Evolutionary conservation across 495 filamentous ascomycete genomes (phyloP), one percentile per base, ranked within the genome.

Genomic region (Penicillium parvum): DNA sequence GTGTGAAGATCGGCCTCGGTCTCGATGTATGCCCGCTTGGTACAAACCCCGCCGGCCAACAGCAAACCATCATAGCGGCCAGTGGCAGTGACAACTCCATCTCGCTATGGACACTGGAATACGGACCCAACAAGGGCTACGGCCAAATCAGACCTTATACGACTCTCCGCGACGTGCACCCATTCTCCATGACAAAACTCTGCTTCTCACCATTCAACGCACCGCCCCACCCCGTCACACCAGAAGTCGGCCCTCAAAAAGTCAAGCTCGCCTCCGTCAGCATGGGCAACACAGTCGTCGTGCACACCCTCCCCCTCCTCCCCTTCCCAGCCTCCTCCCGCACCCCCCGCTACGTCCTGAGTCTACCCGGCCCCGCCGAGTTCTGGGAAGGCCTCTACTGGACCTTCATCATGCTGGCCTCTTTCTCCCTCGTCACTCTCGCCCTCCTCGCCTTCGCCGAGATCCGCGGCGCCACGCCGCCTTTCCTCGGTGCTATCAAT

Each of bases 211-310:
- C 75, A 19, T 86, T 87, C 60, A 64, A 58, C 20, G 71, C 82
- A 4, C 84, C 84, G 0, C 43, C 73, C 33, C 69, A 69, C 28
- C 65, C 72, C 7, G 56, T 69, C 27, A 57, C 69, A 1, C 60
- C 68, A 43, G 62, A 69, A 8, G 58, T 74, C 39, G 63, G 60
- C 17, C 73, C 73, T 7, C 78, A 84, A 44, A 75, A 80, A 47
- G 62, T 96, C 45, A 90, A 87, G 52, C 75, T 98, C 5, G 90
- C 89, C 12, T 92, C 86, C 35, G 82, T 87, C 33, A 86, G 84
- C 47, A 82, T 94, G 60, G 87, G 83, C 42, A 91, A 89, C 61
- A 90, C 85, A 7, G 77, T 89, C 32, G 82, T 89, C 32, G 84
- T 96, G 23, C 88, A 96, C 65, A 86, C 85, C 15, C 69, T 97